Evolutionary conservation across 352 stramenopile genomes (phyloP), one percentile per base, ranked within the genome.

Genomic region (Pythium plurisporium): DNA sequence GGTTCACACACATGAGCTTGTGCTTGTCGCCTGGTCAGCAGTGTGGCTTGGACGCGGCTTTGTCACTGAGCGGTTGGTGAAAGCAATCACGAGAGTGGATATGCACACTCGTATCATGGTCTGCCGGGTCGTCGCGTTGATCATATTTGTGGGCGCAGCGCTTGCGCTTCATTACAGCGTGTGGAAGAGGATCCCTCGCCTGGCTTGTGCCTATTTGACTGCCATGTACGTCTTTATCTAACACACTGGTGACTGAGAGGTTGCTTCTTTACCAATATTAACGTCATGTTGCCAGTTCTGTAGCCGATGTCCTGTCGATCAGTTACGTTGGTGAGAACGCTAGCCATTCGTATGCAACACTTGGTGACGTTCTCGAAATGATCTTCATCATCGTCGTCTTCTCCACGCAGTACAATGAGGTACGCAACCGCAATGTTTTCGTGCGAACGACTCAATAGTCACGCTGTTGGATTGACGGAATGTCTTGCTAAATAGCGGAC

Each of bases 31-130:
- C 22, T 64, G 55, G 40, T 65, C 73, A 19, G 64, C 45, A 15
- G 33, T 86, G 12, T 87, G 77, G 77, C 68, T 86, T 25, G 69
- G 59, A 14, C 62, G 74, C 23, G 40, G 47, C 0, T 60, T 56
- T 11, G 34, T 77, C 9, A 36, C 71, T 15, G 27, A 49, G 5
- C 40, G 60, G 49, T 23, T 66, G 1, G 4, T 50, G 8, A 15
- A n/a, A 25, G 31, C 12, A 6, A 23, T 1, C 19, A 33, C 44
- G 3, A 25, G 20, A 25, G 10, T 4, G n/a, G 31, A 31, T 6
- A 15, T 25, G 8, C 12, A 20, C n/a, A 11, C 14, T 19, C 4
- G 30, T 5, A 20, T 51, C 4, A 2, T 27, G 5, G n/a, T 36
- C 10, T 37, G 5, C n/a, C 34, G 55, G 22, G 22, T 19, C 3